Evolutionary conservation across 805 yeast species (phyloP).

Genomic region (Grigorovia jiainica): DNA sequence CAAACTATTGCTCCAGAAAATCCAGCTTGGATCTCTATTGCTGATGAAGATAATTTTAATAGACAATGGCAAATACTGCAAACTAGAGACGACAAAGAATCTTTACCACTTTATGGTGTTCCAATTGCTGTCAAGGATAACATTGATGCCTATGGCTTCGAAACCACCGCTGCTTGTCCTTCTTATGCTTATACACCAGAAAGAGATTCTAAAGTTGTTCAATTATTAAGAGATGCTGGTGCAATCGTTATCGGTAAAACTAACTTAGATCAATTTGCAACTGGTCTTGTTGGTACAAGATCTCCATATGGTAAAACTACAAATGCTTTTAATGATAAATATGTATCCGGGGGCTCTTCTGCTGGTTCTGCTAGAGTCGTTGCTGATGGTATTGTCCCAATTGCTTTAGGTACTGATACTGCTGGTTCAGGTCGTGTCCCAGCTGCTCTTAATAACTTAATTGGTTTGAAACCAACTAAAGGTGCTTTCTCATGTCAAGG

Average conservation of each 20-base stretch:
- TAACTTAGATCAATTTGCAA: constrained; percentile 93
- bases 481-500: constrained; percentile 84
- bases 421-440: constrained; percentile 99
- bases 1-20: constrained; percentile 44
- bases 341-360: constrained; percentile 91
- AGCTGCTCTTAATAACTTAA: constrained; percentile 82
- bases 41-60: constrained; percentile 46
- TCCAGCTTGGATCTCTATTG: constrained; percentile 89
- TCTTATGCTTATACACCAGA: constrained; percentile 61
- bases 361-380: constrained; percentile 94
- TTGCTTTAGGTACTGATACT: constrained; percentile 90
- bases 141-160: constrained; percentile 73
- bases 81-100: constrained; percentile 43
- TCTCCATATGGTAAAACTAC: constrained; percentile 91
- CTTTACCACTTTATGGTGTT: constrained; percentile 76
- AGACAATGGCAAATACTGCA: constrained; percentile 77
- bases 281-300: constrained; percentile 91
- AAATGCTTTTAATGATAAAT: constrained; percentile 62
- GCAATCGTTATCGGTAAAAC: constrained; percentile 92
- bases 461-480: constrained; percentile 87
- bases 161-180: constrained; percentile 95
- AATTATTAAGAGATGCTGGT: constrained; percentile 71
- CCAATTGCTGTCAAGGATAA: constrained; percentile 94
- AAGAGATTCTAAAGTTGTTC: constrained; percentile 68
- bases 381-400: constrained; percentile 80